Conservation (phyloP, 2,329 filamentous ascomycete species). For the Cadophora sp. region DNA sequence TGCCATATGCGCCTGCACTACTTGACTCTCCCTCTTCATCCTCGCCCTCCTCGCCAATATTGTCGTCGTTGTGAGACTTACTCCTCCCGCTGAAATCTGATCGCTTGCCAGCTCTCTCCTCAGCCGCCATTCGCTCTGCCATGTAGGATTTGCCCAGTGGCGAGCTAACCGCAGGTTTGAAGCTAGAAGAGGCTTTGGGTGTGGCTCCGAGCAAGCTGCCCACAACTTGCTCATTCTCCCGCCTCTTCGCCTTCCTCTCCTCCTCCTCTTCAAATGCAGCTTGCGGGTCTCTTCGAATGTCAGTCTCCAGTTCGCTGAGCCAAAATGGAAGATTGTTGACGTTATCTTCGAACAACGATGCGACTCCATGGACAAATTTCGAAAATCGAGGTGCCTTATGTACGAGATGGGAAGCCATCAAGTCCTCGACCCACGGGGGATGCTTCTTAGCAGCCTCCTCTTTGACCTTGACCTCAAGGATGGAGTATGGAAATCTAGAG, state of each 20-base stretch:
- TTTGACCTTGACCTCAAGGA: constrained; percentile 91
- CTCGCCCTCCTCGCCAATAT: constrained; percentile 48
- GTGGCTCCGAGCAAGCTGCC: constrained; percentile 79
- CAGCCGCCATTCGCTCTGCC: constrained; percentile 59
- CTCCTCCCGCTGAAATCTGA: constrained; percentile 38
- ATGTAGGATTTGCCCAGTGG: constrained; percentile 72
- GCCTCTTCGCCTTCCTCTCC: constrained; percentile 78
- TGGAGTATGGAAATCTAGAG: constrained; percentile 85
- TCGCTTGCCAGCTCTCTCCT: constrained; percentile 44
- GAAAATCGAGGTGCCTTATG: constrained; percentile 90
- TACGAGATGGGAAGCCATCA: constrained; percentile 92
- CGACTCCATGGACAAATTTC: constrained; percentile 95
- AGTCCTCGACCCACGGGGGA: constrained; percentile 85
- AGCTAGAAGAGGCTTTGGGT: constrained; percentile 50
- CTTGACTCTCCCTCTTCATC: constrained; percentile 46
- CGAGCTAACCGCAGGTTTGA: constrained; percentile 68
- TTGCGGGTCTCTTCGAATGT: constrained; percentile 93
- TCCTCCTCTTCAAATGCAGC: constrained; percentile 91
- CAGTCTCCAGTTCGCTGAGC: constrained; percentile 88
- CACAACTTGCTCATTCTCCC: constrained; percentile 87
- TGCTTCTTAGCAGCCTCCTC: constrained; percentile 70
- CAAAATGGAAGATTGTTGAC: constrained; percentile 97
- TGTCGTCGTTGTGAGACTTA: constrained; percentile 25
- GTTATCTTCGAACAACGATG: constrained; percentile 90
- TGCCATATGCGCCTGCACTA: constrained; percentile 54